Percentiles rank a stretch among this genome's conserved stretches.
These are phyloP conservation scores for Ophiostoma novo-ulmi DNA, from an alignment of 2,329 filamentous ascomycete species.

Conservation along the genomic window DNA sequence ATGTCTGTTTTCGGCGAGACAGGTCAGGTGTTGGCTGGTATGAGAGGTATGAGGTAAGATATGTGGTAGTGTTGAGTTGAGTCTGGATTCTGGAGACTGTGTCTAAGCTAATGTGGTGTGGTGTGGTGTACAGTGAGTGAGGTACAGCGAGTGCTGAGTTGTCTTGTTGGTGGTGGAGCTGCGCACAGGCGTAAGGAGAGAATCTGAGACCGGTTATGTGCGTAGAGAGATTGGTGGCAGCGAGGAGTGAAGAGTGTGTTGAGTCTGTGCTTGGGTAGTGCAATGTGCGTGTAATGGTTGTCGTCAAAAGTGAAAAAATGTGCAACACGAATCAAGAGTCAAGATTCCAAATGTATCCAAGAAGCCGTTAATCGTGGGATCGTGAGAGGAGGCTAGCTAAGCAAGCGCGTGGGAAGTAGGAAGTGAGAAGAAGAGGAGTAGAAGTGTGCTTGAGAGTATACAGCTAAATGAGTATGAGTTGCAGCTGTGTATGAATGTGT, in stretches of 20 bases:
- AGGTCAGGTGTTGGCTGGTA: conserved; percentile 6
- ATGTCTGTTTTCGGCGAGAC: conserved; percentile 13
- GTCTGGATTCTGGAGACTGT: background rate
- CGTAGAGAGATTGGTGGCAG: background rate
- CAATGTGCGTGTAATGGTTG: background rate
- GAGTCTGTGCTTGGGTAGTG: background rate
- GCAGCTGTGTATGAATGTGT: background rate
- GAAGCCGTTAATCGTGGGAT: no score
- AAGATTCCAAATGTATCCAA: no score
- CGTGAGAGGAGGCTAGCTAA: no score
- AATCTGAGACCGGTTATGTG: conserved; percentile 14
- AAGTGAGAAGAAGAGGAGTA: no score
- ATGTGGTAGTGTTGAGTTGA: background rate
- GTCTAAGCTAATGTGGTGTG: background rate
- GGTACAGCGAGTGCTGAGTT: background rate
- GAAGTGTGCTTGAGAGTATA: no score
- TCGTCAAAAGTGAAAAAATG: no score
- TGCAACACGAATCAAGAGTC: no score
- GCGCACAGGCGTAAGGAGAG: conserved; percentile 8
- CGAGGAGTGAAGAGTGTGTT: background rate
- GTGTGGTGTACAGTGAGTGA: background rate
- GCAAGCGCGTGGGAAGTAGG: no score
- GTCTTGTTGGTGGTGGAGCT: background rate
- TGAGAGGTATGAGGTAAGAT: background rate
- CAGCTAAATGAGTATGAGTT: no score